These are phyloP conservation scores for Cenchrus purpureus DNA, from an alignment of 176 grass and related monocot species.

Conservation along the genomic window DNA sequence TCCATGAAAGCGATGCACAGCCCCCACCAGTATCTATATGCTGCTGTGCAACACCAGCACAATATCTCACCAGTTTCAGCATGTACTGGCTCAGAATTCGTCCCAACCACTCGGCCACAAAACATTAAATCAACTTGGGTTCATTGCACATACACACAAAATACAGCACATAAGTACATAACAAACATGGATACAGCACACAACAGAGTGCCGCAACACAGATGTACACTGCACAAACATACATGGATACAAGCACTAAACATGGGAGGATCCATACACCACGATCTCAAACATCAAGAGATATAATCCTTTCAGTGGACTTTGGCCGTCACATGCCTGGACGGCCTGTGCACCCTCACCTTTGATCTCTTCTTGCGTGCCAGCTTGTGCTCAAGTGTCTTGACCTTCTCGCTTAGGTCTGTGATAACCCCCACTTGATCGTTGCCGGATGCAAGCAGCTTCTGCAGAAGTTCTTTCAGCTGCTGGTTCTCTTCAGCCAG, in stretches of 20 bases:
- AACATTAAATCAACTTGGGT: background rate
- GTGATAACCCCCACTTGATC: conserved; percentile 57
- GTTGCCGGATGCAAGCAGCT: conserved; percentile 55
- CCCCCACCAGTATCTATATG: background rate
- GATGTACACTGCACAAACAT: background rate
- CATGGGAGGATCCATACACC: conserved; percentile 3
- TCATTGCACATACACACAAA: background rate
- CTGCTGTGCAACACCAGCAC: background rate
- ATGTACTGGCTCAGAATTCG: background rate
- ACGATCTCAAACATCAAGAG: background rate
- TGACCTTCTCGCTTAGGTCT: conserved; percentile 69
- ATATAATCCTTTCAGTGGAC: conserved; percentile 13
- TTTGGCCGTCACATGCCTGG: conserved; percentile 2
- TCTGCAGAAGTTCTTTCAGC: conserved; percentile 65
- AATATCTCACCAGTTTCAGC: background rate
- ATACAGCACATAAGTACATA: background rate
- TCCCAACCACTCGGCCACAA: background rate
- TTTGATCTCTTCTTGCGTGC: conserved; percentile 54
- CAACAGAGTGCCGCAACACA: background rate
- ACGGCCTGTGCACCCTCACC: conserved; percentile 46
- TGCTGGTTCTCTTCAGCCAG: conserved; percentile 63
- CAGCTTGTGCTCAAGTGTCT: conserved; percentile 61
- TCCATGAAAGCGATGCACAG: background rate
- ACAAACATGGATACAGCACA: background rate
- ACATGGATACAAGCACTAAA: conserved; percentile 8